phyloP scores from a whole-genome alignment of 1,284 basidiomycete species.

The Apiotrichum sp. region DNA sequence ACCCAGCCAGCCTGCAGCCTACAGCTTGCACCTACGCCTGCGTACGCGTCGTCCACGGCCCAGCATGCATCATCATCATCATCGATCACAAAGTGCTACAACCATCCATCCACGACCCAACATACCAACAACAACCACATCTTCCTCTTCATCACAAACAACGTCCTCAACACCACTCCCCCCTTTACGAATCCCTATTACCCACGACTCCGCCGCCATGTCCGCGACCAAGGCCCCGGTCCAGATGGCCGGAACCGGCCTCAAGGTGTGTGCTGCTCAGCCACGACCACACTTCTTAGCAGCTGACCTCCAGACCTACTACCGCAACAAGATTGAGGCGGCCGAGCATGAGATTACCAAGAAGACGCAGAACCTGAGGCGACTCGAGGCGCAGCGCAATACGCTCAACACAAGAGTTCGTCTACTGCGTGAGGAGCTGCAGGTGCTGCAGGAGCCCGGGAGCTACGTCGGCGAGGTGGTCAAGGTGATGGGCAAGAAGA shows the following conservation, averaged over 20 bases:
- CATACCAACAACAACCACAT: background rate
- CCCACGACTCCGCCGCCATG: background rate
- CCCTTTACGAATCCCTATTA: no score
- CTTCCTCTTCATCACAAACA: background rate
- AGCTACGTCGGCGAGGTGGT: conserved; percentile 97
- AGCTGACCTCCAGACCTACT: conserved; percentile 62
- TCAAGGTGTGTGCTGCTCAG: conserved; percentile 6
- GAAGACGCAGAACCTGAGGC: conserved; percentile 92
- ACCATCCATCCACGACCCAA: no score
- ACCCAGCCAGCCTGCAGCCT: background rate
- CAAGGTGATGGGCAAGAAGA: conserved; percentile 99
- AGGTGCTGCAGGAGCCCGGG: conserved; percentile 91
- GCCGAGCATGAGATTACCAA: conserved; percentile 89
- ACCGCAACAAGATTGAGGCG: conserved; percentile 90
- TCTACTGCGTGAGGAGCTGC: conserved; percentile 84
- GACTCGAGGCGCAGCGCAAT: conserved; percentile 94
- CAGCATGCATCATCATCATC: background rate
- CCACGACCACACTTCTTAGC: background rate
- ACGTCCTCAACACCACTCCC: conserved; percentile 1
- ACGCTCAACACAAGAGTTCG: conserved; percentile 90
- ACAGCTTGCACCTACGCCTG: background rate
- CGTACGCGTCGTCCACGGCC: conserved; percentile 1
- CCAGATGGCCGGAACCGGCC: conserved; percentile 7
- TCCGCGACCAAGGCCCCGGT: conserved; percentile 15
- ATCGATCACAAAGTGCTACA: background rate